Percentiles rank a stretch among this genome's conserved stretches.
phyloP scores from a whole-genome alignment of 192 early-diverging fungal species.

The Coemansia sp. region DNA sequence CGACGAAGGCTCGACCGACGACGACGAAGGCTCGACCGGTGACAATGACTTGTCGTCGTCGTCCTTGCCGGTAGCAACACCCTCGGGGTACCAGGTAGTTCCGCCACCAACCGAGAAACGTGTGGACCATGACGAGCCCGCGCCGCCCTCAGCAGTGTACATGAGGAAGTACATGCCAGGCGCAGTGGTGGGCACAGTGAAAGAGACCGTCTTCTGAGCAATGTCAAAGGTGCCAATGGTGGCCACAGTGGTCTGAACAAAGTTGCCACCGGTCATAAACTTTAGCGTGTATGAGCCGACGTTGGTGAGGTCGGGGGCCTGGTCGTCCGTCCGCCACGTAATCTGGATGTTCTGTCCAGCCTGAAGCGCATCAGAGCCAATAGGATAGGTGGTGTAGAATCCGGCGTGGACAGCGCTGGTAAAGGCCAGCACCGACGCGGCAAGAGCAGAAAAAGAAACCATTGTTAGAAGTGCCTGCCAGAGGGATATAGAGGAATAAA shows the following conservation, averaged over 20 bases:
- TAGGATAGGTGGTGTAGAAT: slow-evolving; percentile 53
- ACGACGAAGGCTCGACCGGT: background rate
- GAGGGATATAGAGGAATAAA: slow-evolving; percentile 3
- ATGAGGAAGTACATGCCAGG: slow-evolving; percentile 54
- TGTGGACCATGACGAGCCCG: slow-evolving; percentile 51
- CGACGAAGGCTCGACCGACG: background rate
- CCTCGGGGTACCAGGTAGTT: slow-evolving; percentile 46
- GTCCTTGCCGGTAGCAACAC: slow-evolving; percentile 48
- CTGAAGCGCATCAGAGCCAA: slow-evolving; percentile 33
- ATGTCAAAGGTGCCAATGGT: slow-evolving; percentile 47
- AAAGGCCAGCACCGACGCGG: slow-evolving; percentile 31
- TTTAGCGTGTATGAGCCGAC: slow-evolving; percentile 42
- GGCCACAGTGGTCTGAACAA: slow-evolving; percentile 47
- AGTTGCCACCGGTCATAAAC: slow-evolving; percentile 52
- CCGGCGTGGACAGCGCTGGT: slow-evolving; percentile 40
- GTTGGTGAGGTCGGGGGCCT: slow-evolving; percentile 23
- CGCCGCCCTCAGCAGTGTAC: slow-evolving; percentile 41
- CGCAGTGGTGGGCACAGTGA: slow-evolving; percentile 44
- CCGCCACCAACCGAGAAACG: slow-evolving; percentile 50
- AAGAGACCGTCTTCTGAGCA: slow-evolving; percentile 23
- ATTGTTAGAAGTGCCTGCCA: slow-evolving; percentile 17
- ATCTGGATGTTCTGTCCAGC: slow-evolving; percentile 49
- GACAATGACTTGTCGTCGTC: background rate
- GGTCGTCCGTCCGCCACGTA: slow-evolving; percentile 26
- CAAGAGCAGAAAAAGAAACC: slow-evolving; percentile 37